Evolutionary conservation across 2,329 filamentous ascomycete genomes (phyloP).

Genomic region (Penicillium brasilianum): DNA sequence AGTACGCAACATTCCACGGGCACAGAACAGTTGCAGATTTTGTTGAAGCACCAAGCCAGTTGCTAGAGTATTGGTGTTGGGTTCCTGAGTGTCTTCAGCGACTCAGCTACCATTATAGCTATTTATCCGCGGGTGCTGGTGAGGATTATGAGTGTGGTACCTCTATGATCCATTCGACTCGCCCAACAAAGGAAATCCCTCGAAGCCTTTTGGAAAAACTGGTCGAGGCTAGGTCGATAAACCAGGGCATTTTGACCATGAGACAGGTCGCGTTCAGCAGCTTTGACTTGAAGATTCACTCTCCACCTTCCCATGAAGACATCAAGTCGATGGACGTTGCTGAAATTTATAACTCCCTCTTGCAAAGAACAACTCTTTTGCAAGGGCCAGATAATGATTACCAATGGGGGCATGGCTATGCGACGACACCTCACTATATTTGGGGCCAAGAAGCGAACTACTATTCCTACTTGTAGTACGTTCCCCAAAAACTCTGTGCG

Average conservation of each 20-base stretch:
- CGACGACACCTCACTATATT: constrained; percentile 22
- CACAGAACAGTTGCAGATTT: constrained; percentile 16
- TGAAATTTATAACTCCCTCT: not conserved
- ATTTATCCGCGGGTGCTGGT: constrained; percentile 1
- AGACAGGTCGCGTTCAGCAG: constrained; percentile 2
- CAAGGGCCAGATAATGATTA: constrained; percentile 6
- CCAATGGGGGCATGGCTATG: constrained; percentile 20
- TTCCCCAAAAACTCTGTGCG: not conserved
- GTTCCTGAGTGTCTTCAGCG: constrained; percentile 12
- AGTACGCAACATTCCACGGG: constrained; percentile 16
- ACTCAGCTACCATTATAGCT: constrained; percentile 13
- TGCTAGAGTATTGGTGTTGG: constrained; percentile 18
- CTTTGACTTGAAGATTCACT: not conserved
- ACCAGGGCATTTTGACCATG: not conserved
- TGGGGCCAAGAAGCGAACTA: constrained; percentile 27
- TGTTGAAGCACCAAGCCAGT: constrained; percentile 13
- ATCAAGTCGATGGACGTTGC: not conserved
- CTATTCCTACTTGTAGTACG: constrained; percentile 25
- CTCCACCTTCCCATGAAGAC: not conserved
- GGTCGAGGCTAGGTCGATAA: not conserved
- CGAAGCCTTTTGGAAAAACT: not conserved
- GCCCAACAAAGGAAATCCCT: not conserved
- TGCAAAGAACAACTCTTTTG: not conserved
- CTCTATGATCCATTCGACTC: not conserved
- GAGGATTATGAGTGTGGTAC: not conserved